A percentile compares a stretch with the other conserved stretches of the same genome.
These are phyloP conservation scores for Microglena sp. DNA, from an alignment of 139 green algal species.

Conservation along the genomic window DNA sequence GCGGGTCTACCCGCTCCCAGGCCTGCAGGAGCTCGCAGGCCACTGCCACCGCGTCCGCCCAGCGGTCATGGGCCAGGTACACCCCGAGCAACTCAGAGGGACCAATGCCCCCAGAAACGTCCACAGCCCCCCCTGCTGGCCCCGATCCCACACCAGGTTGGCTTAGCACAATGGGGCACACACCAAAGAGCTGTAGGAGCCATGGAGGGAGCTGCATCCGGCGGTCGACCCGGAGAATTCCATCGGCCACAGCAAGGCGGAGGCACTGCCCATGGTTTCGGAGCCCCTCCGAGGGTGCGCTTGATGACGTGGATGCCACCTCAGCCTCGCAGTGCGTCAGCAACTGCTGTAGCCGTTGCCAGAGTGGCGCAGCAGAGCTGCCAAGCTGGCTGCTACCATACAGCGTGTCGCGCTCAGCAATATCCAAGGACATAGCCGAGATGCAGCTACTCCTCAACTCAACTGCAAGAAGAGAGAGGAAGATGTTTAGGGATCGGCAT, in stretches of 20 bases:
- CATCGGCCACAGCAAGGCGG: constrained; percentile 17
- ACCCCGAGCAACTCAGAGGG: constrained; percentile 15
- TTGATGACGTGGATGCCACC: background rate
- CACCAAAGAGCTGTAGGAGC: constrained; percentile 21
- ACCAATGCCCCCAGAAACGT: background rate
- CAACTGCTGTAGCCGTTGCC: constrained; percentile 14
- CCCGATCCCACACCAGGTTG: background rate
- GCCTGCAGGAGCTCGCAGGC: constrained; percentile 1
- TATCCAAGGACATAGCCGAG: background rate
- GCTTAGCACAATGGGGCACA: background rate
- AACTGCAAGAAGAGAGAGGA: too few relatives aligned
- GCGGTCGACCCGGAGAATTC: constrained; percentile 14
- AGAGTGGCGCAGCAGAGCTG: constrained; percentile 14
- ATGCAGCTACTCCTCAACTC: too few relatives aligned
- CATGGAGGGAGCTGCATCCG: constrained; percentile 19
- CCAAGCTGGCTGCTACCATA: constrained; percentile 10
- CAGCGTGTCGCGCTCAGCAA: constrained; percentile 2
- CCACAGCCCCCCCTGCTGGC: background rate
- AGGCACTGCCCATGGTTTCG: constrained; percentile 3
- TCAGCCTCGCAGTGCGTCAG: background rate
- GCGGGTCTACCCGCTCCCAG: constrained; percentile 13
- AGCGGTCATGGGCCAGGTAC: constrained; percentile 22
- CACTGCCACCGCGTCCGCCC: constrained; percentile 11
- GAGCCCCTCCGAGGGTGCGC: background rate
- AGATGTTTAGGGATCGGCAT: too few relatives aligned